Evolutionary conservation across 2,329 filamentous ascomycete species (phyloP).

Genomic region (Colletotrichum liriopes): DNA sequence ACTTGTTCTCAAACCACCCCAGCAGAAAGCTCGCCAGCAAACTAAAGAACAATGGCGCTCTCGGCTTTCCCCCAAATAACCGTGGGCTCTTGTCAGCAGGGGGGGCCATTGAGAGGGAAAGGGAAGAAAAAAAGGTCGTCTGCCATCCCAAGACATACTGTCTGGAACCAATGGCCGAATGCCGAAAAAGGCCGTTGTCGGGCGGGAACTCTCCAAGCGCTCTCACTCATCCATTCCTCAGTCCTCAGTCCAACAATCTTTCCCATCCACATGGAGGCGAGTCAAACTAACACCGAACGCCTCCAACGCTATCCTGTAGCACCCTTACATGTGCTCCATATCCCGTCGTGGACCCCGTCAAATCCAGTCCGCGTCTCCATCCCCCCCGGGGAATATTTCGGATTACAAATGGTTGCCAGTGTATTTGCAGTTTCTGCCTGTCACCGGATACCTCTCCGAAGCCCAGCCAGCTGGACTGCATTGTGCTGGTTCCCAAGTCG

Average conservation of each 20-base stretch:
- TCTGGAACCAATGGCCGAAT: constrained; percentile 31
- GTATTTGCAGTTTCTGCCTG: constrained; percentile 26
- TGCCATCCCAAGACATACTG: not conserved
- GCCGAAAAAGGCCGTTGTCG: constrained; percentile 39
- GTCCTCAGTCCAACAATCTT: not conserved
- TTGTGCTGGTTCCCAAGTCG: not conserved
- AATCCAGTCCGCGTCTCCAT: constrained; percentile 2
- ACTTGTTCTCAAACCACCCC: not conserved
- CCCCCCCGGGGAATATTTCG: constrained; percentile 40
- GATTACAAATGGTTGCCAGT: constrained; percentile 38
- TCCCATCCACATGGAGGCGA: constrained; percentile 20
- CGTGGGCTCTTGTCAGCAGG: not conserved
- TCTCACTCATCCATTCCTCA: constrained; percentile 2
- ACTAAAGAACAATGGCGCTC: constrained; percentile 8
- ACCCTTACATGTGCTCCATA: constrained; percentile 30
- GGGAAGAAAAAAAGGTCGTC: not conserved
- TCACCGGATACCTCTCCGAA: constrained; percentile 1
- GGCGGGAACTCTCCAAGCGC: not conserved
- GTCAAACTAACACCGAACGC: constrained; percentile 29
- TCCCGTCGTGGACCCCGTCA: constrained; percentile 31
- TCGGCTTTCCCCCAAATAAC: not conserved
- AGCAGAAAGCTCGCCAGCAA: not conserved
- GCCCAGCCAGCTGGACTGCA: not conserved
- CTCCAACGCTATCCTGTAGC: not conserved
- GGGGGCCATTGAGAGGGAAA: not conserved